Evolutionary conservation across 2,329 filamentous ascomycete species (phyloP), one percentile per base, ranked within the genome.

Genomic region (Monosporascus sp.): DNA sequence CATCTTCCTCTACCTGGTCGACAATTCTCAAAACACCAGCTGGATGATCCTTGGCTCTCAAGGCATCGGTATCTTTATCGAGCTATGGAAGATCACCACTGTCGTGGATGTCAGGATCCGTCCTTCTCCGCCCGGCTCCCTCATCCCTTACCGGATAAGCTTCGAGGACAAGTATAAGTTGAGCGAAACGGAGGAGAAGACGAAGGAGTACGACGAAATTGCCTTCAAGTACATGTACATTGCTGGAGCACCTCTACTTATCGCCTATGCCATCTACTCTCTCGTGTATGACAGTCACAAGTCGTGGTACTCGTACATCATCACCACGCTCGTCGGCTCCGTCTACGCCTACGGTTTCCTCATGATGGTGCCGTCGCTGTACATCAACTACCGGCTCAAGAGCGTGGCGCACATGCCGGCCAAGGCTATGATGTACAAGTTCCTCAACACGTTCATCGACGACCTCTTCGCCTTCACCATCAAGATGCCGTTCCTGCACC

Each of bases 41-140:
- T 99, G 93, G 93, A 97, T 99, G 91, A 97, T 99, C 63, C 78
- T 99, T 20, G 91, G 92, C 49, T 88, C 90, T 11, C 94, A 99
- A 74, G 94, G 88, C 20, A 85, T 96, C 57, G 91, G 92, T 49
- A 84, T 84, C 52, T 51, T 84, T 45, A 83, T 85, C 60, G 81
- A 85, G 67, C 72, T 84, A 56, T 99, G 94, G 94, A 99, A 99
- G 73, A 86, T 99, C 64, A 99, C 94, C 9, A 97, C 96, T 50
- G 84, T 92, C 0, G 94, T 97, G 63, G 85, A 99, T 65, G 89
- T 99, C 53, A 86, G 90, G 51, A 64, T 97, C 54, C 87, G 90
- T 14, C 79, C 84, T 3, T 81, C 87, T 0, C 75, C 79, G 0
- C 79, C 87, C 0, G 86, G 83, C 50, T 89, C 88, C 0, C 74